Conservation (phyloP, 2,329 filamentous ascomycete genomes). For the Trichoderma sp. region DNA sequence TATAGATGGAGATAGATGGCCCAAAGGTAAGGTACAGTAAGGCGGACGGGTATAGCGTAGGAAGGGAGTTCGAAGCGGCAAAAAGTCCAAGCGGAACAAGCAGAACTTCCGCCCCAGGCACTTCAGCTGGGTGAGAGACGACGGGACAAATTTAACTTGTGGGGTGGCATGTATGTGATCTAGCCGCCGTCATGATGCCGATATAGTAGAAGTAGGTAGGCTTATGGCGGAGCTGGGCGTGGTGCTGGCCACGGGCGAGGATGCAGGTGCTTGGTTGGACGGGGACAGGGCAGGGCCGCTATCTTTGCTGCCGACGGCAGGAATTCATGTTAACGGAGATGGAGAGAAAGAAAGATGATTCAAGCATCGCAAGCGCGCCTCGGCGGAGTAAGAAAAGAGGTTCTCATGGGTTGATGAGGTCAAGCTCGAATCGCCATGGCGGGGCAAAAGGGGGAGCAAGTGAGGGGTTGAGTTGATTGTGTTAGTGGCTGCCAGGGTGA, state of each 20-base stretch:
- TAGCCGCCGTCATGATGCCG: background rate
- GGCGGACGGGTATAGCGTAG: background rate
- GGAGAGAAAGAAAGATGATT: background rate
- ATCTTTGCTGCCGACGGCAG: background rate
- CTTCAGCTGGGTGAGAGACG: background rate
- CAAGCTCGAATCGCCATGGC: conserved; percentile 13
- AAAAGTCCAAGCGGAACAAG: background rate
- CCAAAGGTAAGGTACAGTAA: background rate
- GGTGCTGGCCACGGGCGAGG: background rate
- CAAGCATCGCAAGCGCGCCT: background rate
- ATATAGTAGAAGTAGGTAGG: background rate
- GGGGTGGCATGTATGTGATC: background rate
- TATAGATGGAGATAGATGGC: background rate
- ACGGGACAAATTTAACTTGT: background rate
- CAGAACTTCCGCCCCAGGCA: background rate
- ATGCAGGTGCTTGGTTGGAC: conserved; percentile 4
- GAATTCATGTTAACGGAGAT: background rate
- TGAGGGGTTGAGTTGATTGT: conserved; percentile 6
- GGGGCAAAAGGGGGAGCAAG: conserved; percentile 2
- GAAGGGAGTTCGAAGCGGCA: background rate
- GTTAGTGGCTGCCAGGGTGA: background rate
- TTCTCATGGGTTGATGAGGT: conserved; percentile 11
- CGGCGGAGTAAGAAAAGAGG: conserved; percentile 1
- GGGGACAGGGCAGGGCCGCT: background rate
- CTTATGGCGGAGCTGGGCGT: background rate